Conservation (phyloP, 2,329 filamentous ascomycete genomes). For the Paecilomyces variotii region DNA sequence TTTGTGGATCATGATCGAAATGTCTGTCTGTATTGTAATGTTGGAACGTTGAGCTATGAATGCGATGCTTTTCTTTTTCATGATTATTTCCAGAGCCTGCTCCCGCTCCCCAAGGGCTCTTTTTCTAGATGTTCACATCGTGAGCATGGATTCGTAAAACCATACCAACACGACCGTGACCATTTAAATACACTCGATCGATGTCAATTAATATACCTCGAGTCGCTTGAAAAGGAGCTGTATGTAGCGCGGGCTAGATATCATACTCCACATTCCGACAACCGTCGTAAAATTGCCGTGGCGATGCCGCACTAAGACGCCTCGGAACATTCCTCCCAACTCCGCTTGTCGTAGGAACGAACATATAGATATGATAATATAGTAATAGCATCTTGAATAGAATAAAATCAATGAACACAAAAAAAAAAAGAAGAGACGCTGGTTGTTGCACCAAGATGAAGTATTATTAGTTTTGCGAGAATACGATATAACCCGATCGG, state of each 20-base stretch:
- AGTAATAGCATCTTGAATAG: neutral
- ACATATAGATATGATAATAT: neutral
- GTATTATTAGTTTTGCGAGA: neutral
- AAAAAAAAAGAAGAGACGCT: neutral
- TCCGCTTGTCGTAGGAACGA: neutral
- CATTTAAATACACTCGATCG: neutral
- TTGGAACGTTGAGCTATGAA: neutral
- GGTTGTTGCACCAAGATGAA: neutral
- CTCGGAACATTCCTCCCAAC: neutral
- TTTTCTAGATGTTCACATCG: neutral
- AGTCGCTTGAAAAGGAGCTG: too few species aligned
- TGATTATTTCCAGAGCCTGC: neutral
- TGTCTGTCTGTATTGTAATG: neutral
- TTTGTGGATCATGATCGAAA: neutral
- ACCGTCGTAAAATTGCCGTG: neutral
- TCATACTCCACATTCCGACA: neutral
- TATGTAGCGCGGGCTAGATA: too few species aligned
- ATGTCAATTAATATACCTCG: neutral
- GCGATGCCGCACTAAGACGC: neutral
- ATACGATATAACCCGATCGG: constrained; percentile 10
- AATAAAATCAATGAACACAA: neutral
- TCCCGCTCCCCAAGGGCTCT: neutral
- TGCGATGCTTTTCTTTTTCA: neutral
- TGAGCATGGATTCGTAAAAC: too few species aligned
- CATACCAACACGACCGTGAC: neutral